Percentiles rank a stretch among this genome's conserved stretches.
Evolutionary conservation across 2,329 filamentous ascomycete genomes (phyloP).

Genomic region (Aspergillus pseudonomiae): DNA sequence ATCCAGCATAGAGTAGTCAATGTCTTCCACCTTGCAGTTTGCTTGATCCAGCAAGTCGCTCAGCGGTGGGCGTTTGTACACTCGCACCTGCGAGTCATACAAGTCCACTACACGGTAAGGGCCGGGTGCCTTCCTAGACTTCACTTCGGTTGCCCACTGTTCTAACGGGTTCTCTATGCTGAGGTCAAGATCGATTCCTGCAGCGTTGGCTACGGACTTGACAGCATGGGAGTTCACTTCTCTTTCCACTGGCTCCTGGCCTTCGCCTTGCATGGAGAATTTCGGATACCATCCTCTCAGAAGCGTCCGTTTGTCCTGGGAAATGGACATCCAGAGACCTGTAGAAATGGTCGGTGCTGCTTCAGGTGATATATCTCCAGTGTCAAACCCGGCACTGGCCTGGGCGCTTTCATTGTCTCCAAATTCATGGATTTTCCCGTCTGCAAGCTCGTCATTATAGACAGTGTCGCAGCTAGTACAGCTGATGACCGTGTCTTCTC

Average conservation of each 20-base stretch:
- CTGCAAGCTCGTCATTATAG: slow-evolving; percentile 85
- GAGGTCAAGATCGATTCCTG: slow-evolving; percentile 70
- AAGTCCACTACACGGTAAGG: slow-evolving; percentile 41
- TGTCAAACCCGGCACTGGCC: slow-evolving; percentile 27
- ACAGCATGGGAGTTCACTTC: slow-evolving; percentile 65
- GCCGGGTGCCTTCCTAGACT: slow-evolving; percentile 20
- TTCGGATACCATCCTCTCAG: slow-evolving; percentile 70
- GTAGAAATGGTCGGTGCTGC: slow-evolving; percentile 37
- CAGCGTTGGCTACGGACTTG: slow-evolving; percentile 54
- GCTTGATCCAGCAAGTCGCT: slow-evolving; percentile 37
- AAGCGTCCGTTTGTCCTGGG: slow-evolving; percentile 64
- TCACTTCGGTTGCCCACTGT: slow-evolving; percentile 54
- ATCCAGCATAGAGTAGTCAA: slow-evolving; percentile 40
- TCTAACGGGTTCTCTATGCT: slow-evolving; percentile 63
- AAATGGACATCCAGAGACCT: slow-evolving; percentile 45
- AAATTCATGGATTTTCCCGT: slow-evolving; percentile 38
- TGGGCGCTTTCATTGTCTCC: slow-evolving; percentile 11
- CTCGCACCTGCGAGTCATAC: slow-evolving; percentile 45
- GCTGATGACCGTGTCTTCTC: slow-evolving; percentile 81
- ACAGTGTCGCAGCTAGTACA: slow-evolving; percentile 75
- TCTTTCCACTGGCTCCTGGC: slow-evolving; percentile 36
- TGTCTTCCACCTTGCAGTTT: slow-evolving; percentile 30
- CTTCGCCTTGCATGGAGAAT: slow-evolving; percentile 39
- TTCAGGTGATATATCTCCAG: slow-evolving; percentile 22
- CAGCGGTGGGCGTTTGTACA: slow-evolving; percentile 43